A percentile compares a stretch with the other conserved stretches of the same genome.
Conservation (phyloP, 2,329 filamentous ascomycete genomes). For the Fusarium sororula region DNA sequence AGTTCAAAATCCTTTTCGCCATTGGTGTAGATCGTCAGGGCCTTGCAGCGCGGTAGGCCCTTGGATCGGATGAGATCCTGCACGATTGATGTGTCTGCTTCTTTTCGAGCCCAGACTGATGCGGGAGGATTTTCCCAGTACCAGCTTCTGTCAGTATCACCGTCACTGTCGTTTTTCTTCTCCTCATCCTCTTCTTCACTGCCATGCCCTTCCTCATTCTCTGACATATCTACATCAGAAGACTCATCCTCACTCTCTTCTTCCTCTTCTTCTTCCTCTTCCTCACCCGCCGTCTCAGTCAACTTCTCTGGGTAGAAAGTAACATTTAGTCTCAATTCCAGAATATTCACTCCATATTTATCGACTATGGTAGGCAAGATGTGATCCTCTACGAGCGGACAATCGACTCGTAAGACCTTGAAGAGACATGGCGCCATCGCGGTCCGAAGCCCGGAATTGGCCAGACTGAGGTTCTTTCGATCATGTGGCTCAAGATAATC, state of each 20-base stretch:
- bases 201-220: background rate
- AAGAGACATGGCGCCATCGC: background rate
- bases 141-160: background rate
- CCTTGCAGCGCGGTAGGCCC: background rate
- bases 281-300: background rate
- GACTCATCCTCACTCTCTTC: background rate
- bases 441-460: background rate
- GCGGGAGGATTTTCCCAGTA: background rate
- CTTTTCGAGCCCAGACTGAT: constrained; percentile 14
- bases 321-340: background rate
- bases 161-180: background rate
- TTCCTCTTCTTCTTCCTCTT: background rate
- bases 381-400: background rate
- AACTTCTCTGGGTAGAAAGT: background rate
- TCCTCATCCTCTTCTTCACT: background rate
- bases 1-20: background rate
- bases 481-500: background rate
- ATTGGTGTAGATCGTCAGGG: background rate
- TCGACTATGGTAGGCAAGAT: background rate
- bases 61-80: constrained; percentile 1
- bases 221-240: background rate
- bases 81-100: background rate
- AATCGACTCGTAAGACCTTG: background rate
- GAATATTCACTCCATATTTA: background rate
- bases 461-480: background rate